Conservation (phyloP, 148 eudicot genomes). For the Spergularia bocconei region DNA sequence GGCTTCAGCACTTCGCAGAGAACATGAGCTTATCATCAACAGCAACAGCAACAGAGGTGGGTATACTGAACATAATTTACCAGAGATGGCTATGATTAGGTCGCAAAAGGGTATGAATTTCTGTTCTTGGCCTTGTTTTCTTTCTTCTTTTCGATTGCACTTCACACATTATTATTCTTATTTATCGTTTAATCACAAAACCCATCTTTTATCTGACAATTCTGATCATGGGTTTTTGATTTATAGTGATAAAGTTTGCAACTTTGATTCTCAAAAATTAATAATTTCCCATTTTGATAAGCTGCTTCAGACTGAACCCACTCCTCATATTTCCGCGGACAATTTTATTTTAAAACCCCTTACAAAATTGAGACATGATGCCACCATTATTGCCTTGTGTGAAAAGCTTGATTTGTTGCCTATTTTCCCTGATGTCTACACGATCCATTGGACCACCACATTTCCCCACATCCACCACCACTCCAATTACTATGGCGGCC, state of each 20-base stretch:
- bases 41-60: no score
- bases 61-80: no score
- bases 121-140: background rate
- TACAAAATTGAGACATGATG: slow-evolving; percentile 1
- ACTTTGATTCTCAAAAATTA: background rate
- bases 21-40: no score
- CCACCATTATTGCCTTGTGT: background rate
- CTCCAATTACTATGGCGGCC: no score
- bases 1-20: no score
- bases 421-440: background rate
- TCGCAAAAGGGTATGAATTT: background rate
- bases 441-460: background rate
- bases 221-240: slow-evolving; percentile 1
- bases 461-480: no score
- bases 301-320: background rate
- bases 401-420: slow-evolving; percentile 1
- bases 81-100: no score
- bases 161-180: background rate
- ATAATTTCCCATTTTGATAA: background rate
- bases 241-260: slow-evolving; percentile 2
- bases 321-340: slow-evolving; percentile 12
- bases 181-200: background rate
- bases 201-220: background rate
- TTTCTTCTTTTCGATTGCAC: background rate
- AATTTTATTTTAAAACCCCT: background rate